phyloP scores from a whole-genome alignment of 2,329 filamentous ascomycete genomes.

The Phialemoniopsis sp. region DNA sequence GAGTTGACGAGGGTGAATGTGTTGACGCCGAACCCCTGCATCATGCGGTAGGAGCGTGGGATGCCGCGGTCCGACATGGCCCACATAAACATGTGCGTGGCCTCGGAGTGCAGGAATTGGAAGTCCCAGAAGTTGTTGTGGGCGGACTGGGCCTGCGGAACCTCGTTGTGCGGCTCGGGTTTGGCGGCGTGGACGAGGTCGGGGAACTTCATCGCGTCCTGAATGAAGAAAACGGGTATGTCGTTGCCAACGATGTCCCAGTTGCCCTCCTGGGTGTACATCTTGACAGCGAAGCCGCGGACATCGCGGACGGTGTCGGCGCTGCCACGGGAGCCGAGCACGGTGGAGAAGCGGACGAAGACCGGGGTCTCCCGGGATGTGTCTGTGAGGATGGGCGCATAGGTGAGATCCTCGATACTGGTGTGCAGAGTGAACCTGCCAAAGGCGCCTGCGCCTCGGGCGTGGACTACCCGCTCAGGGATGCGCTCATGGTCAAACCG shows the following conservation, averaged over 20 bases:
- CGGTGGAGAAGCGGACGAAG: constrained; percentile 75
- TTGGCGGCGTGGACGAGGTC: constrained; percentile 62
- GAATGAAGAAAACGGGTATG: constrained; percentile 73
- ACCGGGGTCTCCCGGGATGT: constrained; percentile 57
- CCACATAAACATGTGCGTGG: constrained; percentile 79
- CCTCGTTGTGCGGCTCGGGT: constrained; percentile 65
- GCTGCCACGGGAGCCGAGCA: constrained; percentile 68
- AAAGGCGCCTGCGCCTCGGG: constrained; percentile 23
- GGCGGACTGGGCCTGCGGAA: constrained; percentile 63
- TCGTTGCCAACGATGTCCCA: constrained; percentile 74
- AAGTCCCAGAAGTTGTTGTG: constrained; percentile 82
- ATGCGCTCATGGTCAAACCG: constrained; percentile 64
- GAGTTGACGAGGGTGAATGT: constrained; percentile 68
- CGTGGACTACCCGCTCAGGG: constrained; percentile 24
- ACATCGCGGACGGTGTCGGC: constrained; percentile 83
- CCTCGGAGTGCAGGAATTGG: constrained; percentile 61
- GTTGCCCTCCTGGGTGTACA: constrained; percentile 75
- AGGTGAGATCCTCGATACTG: constrained; percentile 58
- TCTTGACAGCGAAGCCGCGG: constrained; percentile 73
- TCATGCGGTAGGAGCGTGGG: constrained; percentile 74
- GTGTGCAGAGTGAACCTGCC: constrained; percentile 62
- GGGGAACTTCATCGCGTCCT: constrained; percentile 71
- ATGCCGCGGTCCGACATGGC: constrained; percentile 71
- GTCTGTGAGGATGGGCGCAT: constrained; percentile 61
- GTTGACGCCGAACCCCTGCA: constrained; percentile 84